Percentiles rank a stretch among this genome's conserved stretches.
Evolutionary conservation across 345 rosid genomes (phyloP).

Genomic region (Punica granatum): DNA sequence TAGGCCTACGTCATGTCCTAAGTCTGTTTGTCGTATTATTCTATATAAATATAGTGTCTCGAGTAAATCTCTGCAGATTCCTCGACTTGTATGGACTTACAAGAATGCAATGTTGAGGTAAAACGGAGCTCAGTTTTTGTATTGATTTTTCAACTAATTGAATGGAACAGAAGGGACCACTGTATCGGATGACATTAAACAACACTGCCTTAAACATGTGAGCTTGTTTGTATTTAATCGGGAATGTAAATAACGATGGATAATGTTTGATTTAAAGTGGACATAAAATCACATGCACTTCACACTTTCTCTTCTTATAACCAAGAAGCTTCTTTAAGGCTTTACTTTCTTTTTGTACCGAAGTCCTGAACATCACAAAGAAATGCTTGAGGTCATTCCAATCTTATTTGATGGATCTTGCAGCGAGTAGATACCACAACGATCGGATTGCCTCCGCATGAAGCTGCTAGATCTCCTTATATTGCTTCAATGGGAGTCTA

Average conservation of each 20-base stretch:
- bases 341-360: background rate
- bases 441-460: slow-evolving; percentile 60
- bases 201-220: background rate
- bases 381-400: background rate
- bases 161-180: background rate
- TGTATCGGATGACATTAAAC: background rate
- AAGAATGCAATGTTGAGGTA: background rate
- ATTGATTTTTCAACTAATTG: background rate
- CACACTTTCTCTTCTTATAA: background rate
- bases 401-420: slow-evolving; percentile 12
- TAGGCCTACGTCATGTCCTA: too few species aligned
- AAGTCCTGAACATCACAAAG: background rate
- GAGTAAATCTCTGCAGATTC: background rate
- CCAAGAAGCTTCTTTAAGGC: background rate
- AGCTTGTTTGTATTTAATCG: background rate
- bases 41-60: too few species aligned
- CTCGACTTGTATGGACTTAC: background rate
- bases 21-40: too few species aligned
- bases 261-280: too few species aligned
- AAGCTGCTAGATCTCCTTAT: slow-evolving; percentile 55
- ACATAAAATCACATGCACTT: background rate
- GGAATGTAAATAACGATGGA: background rate
- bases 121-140: background rate
- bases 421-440: slow-evolving; percentile 68
- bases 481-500: slow-evolving; percentile 97